Evolutionary conservation across 345 rosid species (phyloP).

Genomic region (Murraya paniculata): DNA sequence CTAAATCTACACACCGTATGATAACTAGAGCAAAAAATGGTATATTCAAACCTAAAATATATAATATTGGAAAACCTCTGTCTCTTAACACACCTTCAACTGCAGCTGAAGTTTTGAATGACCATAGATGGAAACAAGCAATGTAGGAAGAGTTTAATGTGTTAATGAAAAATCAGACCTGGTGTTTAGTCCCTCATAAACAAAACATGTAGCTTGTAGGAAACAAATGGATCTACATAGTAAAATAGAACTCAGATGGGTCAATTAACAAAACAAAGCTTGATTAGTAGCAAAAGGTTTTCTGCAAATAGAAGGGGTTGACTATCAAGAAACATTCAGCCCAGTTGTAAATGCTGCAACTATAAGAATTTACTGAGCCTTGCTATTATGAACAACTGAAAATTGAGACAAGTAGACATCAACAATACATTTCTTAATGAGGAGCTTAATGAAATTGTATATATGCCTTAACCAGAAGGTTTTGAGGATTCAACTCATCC

Average conservation of each 20-base stretch:
- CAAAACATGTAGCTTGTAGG: no score
- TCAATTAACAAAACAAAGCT: not conserved
- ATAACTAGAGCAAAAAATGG: no score
- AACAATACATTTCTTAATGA: not conserved
- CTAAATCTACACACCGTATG: not conserved
- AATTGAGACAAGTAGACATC: not conserved
- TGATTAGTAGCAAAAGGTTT: not conserved
- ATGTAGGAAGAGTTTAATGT: not conserved
- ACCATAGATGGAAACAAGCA: not conserved
- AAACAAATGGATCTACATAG: not conserved
- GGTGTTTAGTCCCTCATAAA: not conserved
- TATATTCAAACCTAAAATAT: not conserved
- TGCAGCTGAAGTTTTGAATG: no score
- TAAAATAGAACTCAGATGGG: not conserved
- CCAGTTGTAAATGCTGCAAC: no score
- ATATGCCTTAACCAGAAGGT: not conserved
- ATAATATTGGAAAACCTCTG: accelerated
- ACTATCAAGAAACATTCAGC: no score
- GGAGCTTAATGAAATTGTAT: not conserved
- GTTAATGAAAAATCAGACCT: not conserved
- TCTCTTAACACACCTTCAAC: not conserved
- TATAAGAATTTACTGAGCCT: no score
- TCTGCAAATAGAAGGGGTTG: not conserved
- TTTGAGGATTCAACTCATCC: not conserved
- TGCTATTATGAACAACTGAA: not conserved